Percentiles rank a stretch among this genome's conserved stretches.
phyloP scores from a whole-genome alignment of 2,329 filamentous ascomycete genomes.

The Dendrostoma leiphaemia region DNA sequence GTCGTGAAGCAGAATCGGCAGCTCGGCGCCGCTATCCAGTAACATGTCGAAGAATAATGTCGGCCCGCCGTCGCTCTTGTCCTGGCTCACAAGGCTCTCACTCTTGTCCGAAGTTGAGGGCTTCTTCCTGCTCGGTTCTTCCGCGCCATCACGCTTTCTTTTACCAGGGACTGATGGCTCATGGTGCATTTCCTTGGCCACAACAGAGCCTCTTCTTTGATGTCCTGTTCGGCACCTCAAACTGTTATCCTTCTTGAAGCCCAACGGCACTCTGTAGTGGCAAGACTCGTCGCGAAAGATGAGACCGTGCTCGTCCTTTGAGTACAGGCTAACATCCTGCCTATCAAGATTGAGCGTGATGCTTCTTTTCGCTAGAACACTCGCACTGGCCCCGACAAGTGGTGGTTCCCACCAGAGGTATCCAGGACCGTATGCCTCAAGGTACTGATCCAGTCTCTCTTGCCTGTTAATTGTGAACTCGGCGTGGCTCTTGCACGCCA shows the following conservation, averaged over 20 bases:
- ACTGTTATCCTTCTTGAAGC: constrained; percentile 25
- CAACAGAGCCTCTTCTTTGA: background rate
- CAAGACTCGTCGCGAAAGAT: constrained; percentile 28
- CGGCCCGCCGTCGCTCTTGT: constrained; percentile 20
- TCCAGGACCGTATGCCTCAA: constrained; percentile 33
- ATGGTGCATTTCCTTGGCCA: background rate
- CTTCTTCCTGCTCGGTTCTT: background rate
- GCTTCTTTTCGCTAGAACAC: constrained; percentile 30
- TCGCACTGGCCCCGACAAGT: constrained; percentile 22
- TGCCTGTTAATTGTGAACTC: constrained; percentile 37
- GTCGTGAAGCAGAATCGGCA: constrained; percentile 33
- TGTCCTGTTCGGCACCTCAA: constrained; percentile 3
- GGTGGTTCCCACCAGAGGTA: constrained; percentile 48
- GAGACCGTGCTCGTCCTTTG: constrained; percentile 1
- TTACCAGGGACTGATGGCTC: background rate
- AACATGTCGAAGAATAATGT: constrained; percentile 32
- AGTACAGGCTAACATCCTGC: too few relatives aligned
- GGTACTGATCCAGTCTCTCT: constrained; percentile 38
- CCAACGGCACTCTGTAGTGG: constrained; percentile 28
- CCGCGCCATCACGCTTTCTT: background rate
- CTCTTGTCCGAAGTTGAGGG: background rate
- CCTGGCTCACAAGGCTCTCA: background rate
- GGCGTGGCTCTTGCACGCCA: constrained; percentile 32
- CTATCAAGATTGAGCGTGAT: constrained; percentile 23
- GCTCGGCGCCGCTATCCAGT: constrained; percentile 42